Evolutionary conservation across 768 basidiomycete genomes (phyloP).

Genomic region (Boletus edulis): DNA sequence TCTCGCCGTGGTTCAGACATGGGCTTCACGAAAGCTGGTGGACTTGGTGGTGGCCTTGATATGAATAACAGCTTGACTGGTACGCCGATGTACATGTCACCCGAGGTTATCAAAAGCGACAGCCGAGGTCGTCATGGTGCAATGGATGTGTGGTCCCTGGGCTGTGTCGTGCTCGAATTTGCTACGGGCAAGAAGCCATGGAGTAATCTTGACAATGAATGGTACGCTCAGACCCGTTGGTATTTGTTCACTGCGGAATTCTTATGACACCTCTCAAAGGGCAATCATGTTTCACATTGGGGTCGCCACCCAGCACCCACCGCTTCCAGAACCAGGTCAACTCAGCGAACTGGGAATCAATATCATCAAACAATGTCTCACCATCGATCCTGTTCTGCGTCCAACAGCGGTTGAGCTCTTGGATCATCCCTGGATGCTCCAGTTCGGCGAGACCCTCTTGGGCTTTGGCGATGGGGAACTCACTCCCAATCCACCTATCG

Average conservation of each 20-base stretch:
- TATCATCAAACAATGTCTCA: constrained; percentile 91
- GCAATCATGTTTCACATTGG: constrained; percentile 99
- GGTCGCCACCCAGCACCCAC: constrained; percentile 94
- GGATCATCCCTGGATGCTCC: constrained; percentile 87
- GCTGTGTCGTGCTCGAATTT: constrained; percentile 96
- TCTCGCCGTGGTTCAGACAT: constrained; percentile 57
- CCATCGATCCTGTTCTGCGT: constrained; percentile 78
- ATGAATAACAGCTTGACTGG: constrained; percentile 89
- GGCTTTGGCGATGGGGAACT: constrained; percentile 67
- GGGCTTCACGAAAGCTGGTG: constrained; percentile 33
- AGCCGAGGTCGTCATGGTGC: constrained; percentile 85
- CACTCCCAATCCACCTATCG: constrained; percentile 44
- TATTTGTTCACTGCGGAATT: background rate
- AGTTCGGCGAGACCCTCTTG: constrained; percentile 68
- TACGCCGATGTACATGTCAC: constrained; percentile 99
- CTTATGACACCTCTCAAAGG: constrained; percentile 44
- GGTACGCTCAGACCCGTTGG: constrained; percentile 47
- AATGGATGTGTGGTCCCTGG: constrained; percentile 98
- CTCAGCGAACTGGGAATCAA: constrained; percentile 86
- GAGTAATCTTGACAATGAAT: constrained; percentile 99
- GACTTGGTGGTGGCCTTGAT: constrained; percentile 39
- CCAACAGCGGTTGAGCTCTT: constrained; percentile 85
- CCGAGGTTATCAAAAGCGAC: constrained; percentile 96
- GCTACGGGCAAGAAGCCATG: constrained; percentile 97
- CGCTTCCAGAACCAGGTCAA: constrained; percentile 87